Evolutionary conservation across 768 basidiomycete genomes (phyloP), one percentile per base, ranked within the genome.

Genomic region (Rubroboletus satanas): DNA sequence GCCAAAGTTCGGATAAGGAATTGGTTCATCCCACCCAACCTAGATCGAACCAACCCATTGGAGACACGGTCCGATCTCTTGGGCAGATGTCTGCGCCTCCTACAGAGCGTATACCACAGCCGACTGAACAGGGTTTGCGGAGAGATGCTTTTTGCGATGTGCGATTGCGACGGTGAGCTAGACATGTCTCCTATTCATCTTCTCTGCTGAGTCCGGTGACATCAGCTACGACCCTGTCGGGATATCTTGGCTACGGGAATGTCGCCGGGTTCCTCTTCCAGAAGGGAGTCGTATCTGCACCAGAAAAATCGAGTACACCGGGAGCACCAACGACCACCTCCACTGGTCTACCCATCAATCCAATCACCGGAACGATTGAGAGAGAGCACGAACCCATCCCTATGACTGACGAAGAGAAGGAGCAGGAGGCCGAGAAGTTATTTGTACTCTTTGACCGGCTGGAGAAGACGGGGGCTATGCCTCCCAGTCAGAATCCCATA

Each of bases 391-490:
- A 73, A 45, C 63, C 76, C 17, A 69, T 68, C 7, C 73, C 83
- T 47, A 96, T 99, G 94, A 88, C 93, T 0, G 87, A 95, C 31
- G 94, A 95, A 67, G 96, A 99, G 77, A 97, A 96, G 70, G 93
- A 97, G 66, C 74, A 74, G 10, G 97, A 99, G 73, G 88, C 94
- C 51, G 95, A 98, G 76, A 87, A 86, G 65, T 75, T 99, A 39
- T 92, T 98, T 65, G 84, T 89, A 33, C 76, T 98, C 18, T 98
- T 99, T 65, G 91, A 97, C 59, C 77, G 95, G 45, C 75, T 98
- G 59, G 90, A 94, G 67, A 83, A 77, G 70, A 85, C 77, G 43
- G 90, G 92, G 21, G 81, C 83, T 42, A 65, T 92, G 32, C 80
- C 83, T 11, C 74, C 83, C 18, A 77, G 74, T 44, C 82, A 83